Evolutionary conservation across 139 green algal species (phyloP), one percentile per base, ranked within the genome.

Genomic region (Chlamydomonas incerta): DNA sequence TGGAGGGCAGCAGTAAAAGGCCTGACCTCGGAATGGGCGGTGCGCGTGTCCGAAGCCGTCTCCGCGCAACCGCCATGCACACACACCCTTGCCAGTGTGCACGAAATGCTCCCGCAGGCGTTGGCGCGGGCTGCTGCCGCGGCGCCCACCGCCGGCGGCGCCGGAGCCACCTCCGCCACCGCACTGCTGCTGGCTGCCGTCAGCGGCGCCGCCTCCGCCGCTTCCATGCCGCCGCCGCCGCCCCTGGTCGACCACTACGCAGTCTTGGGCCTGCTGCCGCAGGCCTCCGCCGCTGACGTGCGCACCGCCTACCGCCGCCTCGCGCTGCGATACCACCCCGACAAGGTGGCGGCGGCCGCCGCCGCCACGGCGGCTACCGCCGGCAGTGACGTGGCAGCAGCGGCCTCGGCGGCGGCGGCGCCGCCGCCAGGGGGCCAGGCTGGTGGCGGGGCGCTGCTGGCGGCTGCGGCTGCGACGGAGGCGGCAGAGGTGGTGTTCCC

Each of bases 261-360:
- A 10, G 88, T 94, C 10, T 76, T 95, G 70, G 90, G 90, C 9
- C 14, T 95, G 46, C 66, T 67, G 63, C 57, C 67, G 1, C 68
- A 75, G 6, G 88, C 89, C 15, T 60, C 67, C 3, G 46, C 35
- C 2, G 60, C 86, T 24, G 92, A 94, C 24, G 69, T 95, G 21
- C 88, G 85, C 66, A 65, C 74, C 62, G 83, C 90, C 6, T 93
- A 91, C 84, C 89, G 86, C 52, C 86, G 87, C 47, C 75, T 94
- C 10, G 90, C 91, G 55, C 80, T 95, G 33, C 88, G 88, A 65
- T 90, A 90, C 66, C 92, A 95, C 66, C 92, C 92, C 34, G 92
- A 94, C 80, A 95, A 95, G 79, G 90, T 85, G 33, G 67, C 67
- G 50, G 80, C 33, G 15, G 68, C 68, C 9, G 68, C 26, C 28